Conservation (phyloP, 2,329 filamentous ascomycete genomes). For the Penicillium fuscoglaucum region DNA sequence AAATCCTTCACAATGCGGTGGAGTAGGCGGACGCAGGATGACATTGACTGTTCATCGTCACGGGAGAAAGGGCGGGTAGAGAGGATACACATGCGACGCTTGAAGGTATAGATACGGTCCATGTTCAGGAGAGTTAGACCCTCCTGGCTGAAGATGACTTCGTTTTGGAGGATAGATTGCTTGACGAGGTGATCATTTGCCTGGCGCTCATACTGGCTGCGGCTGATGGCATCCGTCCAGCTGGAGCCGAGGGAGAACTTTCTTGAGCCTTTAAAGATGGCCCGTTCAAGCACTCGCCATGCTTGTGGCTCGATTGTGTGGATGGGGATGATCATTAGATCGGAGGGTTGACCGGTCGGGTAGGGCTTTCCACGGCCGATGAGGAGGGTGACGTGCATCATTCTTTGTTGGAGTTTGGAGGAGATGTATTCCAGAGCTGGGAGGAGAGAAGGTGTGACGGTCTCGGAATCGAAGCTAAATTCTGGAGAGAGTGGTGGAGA, state of each 20-base stretch:
- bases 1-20: slow-evolving; percentile 43
- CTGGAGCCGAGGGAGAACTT: slow-evolving; percentile 42
- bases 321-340: slow-evolving; percentile 42
- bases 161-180: slow-evolving; percentile 47
- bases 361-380: slow-evolving; percentile 43
- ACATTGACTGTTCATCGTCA: slow-evolving; percentile 36
- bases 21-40: slow-evolving; percentile 44
- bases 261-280: slow-evolving; percentile 38
- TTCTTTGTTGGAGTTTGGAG: slow-evolving; percentile 40
- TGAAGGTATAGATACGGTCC: slow-evolving; percentile 49
- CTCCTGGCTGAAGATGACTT: slow-evolving; percentile 47
- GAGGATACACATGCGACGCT: slow-evolving; percentile 43
- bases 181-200: slow-evolving; percentile 44
- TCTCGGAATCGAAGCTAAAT: slow-evolving; percentile 41
- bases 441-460: slow-evolving; percentile 37
- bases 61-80: slow-evolving; percentile 31
- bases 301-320: slow-evolving; percentile 33
- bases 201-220: slow-evolving; percentile 37
- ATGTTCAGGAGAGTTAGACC: slow-evolving; percentile 47
- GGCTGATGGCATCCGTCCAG: slow-evolving; percentile 42
- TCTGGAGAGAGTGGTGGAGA: slow-evolving; percentile 42
- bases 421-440: slow-evolving; percentile 46
- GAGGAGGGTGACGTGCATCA: slow-evolving; percentile 44
- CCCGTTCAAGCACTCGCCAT: slow-evolving; percentile 35
- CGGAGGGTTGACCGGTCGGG: slow-evolving; percentile 40